Evolutionary conservation across 805 yeast species (phyloP).

Genomic region (Kodamaea laetipori): DNA sequence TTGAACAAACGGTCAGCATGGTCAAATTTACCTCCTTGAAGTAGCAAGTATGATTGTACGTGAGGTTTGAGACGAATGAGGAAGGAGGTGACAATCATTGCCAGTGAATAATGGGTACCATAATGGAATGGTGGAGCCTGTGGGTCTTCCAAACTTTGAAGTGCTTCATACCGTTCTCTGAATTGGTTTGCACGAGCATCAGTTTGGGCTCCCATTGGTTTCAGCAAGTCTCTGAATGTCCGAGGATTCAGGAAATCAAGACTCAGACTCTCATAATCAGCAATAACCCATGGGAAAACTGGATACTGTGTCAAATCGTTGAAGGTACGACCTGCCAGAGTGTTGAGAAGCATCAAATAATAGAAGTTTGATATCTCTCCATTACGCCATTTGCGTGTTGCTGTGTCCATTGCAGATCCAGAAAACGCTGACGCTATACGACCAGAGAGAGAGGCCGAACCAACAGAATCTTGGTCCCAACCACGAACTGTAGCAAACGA

Average conservation of each 20-base stretch:
- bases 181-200: conserved; percentile 61
- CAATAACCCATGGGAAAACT: conserved; percentile 87
- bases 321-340: conserved; percentile 85
- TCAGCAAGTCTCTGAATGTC: conserved; percentile 71
- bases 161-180: conserved; percentile 70
- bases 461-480: conserved; percentile 19
- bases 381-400: conserved; percentile 59
- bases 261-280: conserved; percentile 73
- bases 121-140: conserved; percentile 80
- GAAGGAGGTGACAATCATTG: conserved; percentile 87
- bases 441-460: conserved; percentile 52
- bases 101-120: conserved; percentile 92
- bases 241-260: conserved; percentile 66
- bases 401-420: conserved; percentile 44
- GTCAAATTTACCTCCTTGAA: conserved; percentile 89
- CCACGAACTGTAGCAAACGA: conserved; percentile 43
- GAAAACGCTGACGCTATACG: conserved; percentile 20
- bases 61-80: conserved; percentile 77
- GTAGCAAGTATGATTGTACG: conserved; percentile 71
- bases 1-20: conserved; percentile 83
- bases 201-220: conserved; percentile 92
- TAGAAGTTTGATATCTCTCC: conserved; percentile 85
- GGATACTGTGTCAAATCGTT: conserved; percentile 91
- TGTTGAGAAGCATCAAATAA: conserved; percentile 76
- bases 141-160: conserved; percentile 59